These are phyloP conservation scores for Dictyostelium purpureum DNA, from an alignment of 78 protist species.

Conservation along the genomic window DNA sequence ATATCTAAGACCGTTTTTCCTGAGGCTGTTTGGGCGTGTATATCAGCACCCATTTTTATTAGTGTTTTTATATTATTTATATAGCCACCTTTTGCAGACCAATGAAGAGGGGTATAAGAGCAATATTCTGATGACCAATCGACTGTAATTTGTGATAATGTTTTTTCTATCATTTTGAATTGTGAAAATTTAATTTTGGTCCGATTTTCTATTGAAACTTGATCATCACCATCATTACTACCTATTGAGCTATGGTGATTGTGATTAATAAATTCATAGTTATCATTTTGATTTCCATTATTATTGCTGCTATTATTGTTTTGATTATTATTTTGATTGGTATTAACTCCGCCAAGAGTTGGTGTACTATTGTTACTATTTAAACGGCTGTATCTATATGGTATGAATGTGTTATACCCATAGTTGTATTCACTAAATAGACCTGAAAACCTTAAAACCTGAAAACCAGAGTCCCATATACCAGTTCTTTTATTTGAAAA, in stretches of 20 bases:
- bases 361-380: neutral
- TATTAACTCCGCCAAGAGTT: neutral
- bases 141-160: neutral
- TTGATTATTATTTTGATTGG: neutral
- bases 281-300: too few relatives aligned
- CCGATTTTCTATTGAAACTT: neutral
- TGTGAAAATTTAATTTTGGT: conserved; percentile 2
- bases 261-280: too few relatives aligned
- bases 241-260: neutral
- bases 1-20: neutral
- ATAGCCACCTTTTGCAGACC: conserved; percentile 28
- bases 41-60: conserved; percentile 3
- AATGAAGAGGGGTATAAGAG: conserved; percentile 36
- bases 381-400: too few relatives aligned
- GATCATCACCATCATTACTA: neutral
- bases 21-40: neutral
- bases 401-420: neutral
- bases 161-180: conserved; percentile 50
- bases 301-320: neutral
- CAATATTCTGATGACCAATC: conserved; percentile 13
- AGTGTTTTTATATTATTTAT: neutral
- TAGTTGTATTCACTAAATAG: neutral
- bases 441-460: conserved; percentile 13
- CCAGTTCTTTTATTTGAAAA: conserved; percentile 22
- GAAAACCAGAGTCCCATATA: conserved; percentile 28